These are phyloP conservation scores for Mrakiaceae sp. DNA, from an alignment of 1,284 basidiomycete species.

Conservation along the genomic window DNA sequence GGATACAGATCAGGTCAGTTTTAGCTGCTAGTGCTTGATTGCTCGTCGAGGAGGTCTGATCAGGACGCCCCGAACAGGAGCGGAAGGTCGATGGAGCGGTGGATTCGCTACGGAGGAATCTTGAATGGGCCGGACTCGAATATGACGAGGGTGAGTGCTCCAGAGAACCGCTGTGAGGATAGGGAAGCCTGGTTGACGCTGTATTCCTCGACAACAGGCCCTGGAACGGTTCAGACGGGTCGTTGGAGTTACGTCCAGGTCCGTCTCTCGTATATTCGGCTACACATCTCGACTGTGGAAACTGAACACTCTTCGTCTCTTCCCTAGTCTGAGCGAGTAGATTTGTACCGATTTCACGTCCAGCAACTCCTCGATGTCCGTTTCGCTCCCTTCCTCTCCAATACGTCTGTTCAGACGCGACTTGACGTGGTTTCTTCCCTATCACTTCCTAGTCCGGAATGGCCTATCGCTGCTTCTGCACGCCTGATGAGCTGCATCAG, in stretches of 20 bases:
- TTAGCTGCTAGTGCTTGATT: neutral
- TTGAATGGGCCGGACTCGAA: constrained; percentile 86
- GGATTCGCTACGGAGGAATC: constrained; percentile 59
- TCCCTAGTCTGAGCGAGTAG: constrained; percentile 69
- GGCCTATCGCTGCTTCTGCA: constrained; percentile 93
- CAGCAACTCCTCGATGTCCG: constrained; percentile 61
- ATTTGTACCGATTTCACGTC: constrained; percentile 67
- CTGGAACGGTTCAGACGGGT: too few relatives aligned
- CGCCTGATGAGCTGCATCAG: constrained; percentile 51
- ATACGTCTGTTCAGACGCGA: neutral
- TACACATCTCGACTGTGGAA: neutral
- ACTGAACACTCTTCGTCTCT: constrained; percentile 1
- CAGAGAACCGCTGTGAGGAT: constrained; percentile 4
- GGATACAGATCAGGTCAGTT: constrained; percentile 68
- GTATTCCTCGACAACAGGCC: too few relatives aligned
- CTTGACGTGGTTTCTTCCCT: neutral
- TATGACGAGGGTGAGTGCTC: constrained; percentile 68
- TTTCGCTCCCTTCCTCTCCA: constrained; percentile 10
- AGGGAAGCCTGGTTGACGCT: too few relatives aligned
- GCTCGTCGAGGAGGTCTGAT: neutral
- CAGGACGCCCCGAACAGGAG: constrained; percentile 40
- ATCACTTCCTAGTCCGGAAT: constrained; percentile 50
- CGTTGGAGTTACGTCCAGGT: constrained; percentile 70
- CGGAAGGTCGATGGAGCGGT: constrained; percentile 72
- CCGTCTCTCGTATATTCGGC: constrained; percentile 17